Evolutionary conservation across 106 monocot genomes (phyloP), one percentile per base, ranked within the genome.

Genomic region (Acorus gramineus): DNA sequence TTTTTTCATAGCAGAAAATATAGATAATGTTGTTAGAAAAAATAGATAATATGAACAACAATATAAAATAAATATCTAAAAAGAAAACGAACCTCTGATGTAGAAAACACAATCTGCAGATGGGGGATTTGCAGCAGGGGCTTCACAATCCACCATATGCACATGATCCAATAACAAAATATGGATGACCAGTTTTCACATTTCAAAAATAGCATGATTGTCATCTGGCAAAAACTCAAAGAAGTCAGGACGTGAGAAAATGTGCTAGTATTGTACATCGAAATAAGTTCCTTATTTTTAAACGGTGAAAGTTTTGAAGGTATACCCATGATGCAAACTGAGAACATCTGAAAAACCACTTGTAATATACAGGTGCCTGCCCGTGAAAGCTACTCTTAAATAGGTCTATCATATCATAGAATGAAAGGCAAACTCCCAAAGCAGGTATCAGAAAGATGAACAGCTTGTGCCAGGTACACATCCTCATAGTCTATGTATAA

Each of bases 71-170:
- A 28, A 28, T 28, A 28, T 28, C 28, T 1, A 28, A 28, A 28
- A 28, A 28, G 28, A 28, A 28, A 28, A 28, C 28, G 28, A 28
- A 28, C 93, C 89, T 89, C 71, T 10, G 55, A 57, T 63, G 80
- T 70, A 55, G 80, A 64, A 74, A 93, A 74, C 62, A 66, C 64
- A 13, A 66, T 78, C 14, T 58, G 62, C 62, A 89, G 65, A 77
- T 78, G 86, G 74, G 86, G 86, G 14, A 78, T 78, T 59, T 82
- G 77, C 14, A 84, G 57, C 6, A 94, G 52, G 73, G 78, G 73
- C 70, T 80, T 94, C 47, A 75, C 11, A 52, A 86, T 77, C 93
- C 93, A 94, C 84, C 89, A 86, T 74, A 79, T 75, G 73, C 86
- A 89, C 57, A 94, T 75, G 68, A 89, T 46, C 3, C 62, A 64